Base-by-base conservation (phyloP, 768 basidiomycete species). In the Lactifluus hygrophoroides region DNA sequence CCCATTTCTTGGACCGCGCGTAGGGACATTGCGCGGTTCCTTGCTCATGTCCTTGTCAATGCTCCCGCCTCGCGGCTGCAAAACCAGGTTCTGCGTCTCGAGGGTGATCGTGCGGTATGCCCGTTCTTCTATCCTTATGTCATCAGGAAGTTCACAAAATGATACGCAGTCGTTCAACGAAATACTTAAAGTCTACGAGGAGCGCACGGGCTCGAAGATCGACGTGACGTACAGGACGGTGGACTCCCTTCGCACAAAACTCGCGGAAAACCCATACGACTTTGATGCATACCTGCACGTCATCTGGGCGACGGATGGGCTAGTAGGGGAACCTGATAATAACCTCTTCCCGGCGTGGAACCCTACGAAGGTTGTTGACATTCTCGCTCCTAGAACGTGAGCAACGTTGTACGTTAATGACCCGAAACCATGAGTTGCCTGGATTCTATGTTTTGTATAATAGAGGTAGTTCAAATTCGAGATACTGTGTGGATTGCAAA, bases 341-440 rank as follows among this genome's bases (percentile, higher is more conserved):
- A 57, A 32, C 9, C 38, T 61, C 17, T 64, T 37, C 30, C 65
- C 66, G 3, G 63, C 51, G 9, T 67, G 62, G 62, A 67, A 66
- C 21, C 65, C 65, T 27, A 62, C 48, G 16, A 61, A 56, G 40
- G 60, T 66, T 27, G 17, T 64, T 19, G 58, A 60, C 28, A 45
- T 45, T 23, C 7, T 40, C 42, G 58, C 49, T 1, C 53, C 52
- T 17, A 54, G 32, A 30, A 46, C 38, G 19, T 58, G 28, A 55
- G 5, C 23, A 7, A 27, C 30, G 17, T 19, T 10, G 21, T n/a
- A 35, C 13, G 13, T 2, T 25, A 21, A 21, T 37, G 46, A 9
- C 1, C 6, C 19, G 14, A 45, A 35, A 23, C 13, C 17, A 5
- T 5, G 6, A 9, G 5, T 23, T 34, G 28, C 14, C 34, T 7